Conservation (phyloP, 2,329 filamentous ascomycete genomes). For the Allantophomopsis lycopodina region DNA sequence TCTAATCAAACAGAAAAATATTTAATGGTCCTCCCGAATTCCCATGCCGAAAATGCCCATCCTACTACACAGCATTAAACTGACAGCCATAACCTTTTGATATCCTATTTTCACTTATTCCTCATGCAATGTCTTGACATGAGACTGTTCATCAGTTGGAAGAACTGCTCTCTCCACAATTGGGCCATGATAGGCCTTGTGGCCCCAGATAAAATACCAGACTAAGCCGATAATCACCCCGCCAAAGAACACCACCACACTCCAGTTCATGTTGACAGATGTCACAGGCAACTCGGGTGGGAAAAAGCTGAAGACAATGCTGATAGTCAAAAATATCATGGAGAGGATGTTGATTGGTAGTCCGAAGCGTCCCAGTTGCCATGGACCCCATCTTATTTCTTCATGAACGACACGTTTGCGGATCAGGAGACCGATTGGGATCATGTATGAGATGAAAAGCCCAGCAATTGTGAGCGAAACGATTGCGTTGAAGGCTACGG, state of each 20-base stretch:
- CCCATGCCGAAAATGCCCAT: too few species aligned
- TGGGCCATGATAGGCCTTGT: slow-evolving; percentile 22
- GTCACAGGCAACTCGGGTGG: slow-evolving; percentile 23
- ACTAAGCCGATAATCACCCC: slow-evolving; percentile 25
- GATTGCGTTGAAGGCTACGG: slow-evolving; percentile 35
- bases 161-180: slow-evolving; percentile 24
- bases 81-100: too few species aligned
- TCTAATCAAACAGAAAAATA: too few species aligned
- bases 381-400: slow-evolving; percentile 23
- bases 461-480: slow-evolving; percentile 32
- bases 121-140: too few species aligned
- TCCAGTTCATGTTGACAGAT: slow-evolving; percentile 30
- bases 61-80: too few species aligned
- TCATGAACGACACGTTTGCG: slow-evolving; percentile 22
- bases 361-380: slow-evolving; percentile 25
- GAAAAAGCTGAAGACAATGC: slow-evolving; percentile 34
- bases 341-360: slow-evolving; percentile 25
- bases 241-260: slow-evolving; percentile 21
- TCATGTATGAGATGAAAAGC: slow-evolving; percentile 33
- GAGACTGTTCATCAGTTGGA: slow-evolving; percentile 6
- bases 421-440: slow-evolving; percentile 28
- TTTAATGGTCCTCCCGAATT: too few species aligned
- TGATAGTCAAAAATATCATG: slow-evolving; percentile 25
- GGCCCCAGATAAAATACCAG: slow-evolving; percentile 23
- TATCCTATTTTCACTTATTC: too few species aligned